phyloP scores from a whole-genome alignment of 495 filamentous ascomycete genomes.

The Penicillium pancosmium region DNA sequence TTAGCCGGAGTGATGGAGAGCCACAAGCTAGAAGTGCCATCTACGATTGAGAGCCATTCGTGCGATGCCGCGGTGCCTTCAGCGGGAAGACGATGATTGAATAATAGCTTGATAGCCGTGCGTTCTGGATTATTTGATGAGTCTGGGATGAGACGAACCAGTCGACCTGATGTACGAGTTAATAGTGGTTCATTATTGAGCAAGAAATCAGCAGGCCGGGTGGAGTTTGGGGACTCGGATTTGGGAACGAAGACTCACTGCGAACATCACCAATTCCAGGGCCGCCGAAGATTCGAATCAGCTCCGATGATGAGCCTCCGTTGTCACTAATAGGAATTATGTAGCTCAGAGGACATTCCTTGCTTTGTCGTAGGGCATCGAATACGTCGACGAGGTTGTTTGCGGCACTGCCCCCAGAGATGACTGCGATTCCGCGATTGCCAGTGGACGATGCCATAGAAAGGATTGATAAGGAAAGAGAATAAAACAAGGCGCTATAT shows the following conservation, averaged over 20 bases:
- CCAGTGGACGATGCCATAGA: slow-evolving; percentile 10
- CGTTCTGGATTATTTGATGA: slow-evolving; percentile 61
- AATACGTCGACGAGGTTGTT: slow-evolving; percentile 96
- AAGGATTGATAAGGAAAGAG: not conserved
- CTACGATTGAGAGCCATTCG: slow-evolving; percentile 91
- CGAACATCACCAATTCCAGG: slow-evolving; percentile 91
- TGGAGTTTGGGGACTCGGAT: not conserved
- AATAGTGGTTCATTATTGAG: not conserved
- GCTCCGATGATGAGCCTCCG: slow-evolving; percentile 86
- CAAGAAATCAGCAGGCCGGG: not conserved
- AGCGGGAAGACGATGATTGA: slow-evolving; percentile 79
- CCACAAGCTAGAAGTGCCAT: slow-evolving; percentile 78
- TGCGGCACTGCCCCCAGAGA: slow-evolving; percentile 88
- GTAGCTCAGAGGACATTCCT: slow-evolving; percentile 71
- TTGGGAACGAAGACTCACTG: slow-evolving; percentile 57
- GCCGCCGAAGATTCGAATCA: slow-evolving; percentile 91
- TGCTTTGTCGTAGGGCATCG: slow-evolving; percentile 68
- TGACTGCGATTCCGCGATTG: slow-evolving; percentile 71
- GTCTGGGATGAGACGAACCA: slow-evolving; percentile 89
- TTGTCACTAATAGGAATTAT: slow-evolving; percentile 96
- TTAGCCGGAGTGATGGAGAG: slow-evolving; percentile 75
- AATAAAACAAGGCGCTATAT: not conserved
- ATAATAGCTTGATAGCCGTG: slow-evolving; percentile 72
- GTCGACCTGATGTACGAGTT: slow-evolving; percentile 59
- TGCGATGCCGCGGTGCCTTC: slow-evolving; percentile 41